A percentile compares a stretch with the other conserved stretches of the same genome.
These are phyloP conservation scores for Hyaloscypha hepaticicola DNA, from an alignment of 495 filamentous ascomycete genomes.

Conservation along the genomic window DNA sequence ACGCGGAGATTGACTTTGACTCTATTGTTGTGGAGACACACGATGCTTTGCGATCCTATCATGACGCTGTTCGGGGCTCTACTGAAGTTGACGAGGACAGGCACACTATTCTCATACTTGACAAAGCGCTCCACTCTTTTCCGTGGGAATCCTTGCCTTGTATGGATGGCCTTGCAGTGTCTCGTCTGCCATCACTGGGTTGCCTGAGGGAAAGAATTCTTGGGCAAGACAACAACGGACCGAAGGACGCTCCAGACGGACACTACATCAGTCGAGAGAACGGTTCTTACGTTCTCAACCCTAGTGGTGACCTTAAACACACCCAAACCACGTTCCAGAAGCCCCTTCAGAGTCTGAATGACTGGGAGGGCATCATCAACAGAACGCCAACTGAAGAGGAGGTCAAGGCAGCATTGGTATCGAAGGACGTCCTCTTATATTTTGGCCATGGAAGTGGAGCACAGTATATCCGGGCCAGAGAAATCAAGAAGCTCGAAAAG, in stretches of 20 bases:
- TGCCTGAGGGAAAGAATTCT: constrained; percentile 71
- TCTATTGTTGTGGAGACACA: constrained; percentile 79
- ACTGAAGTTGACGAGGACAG: constrained; percentile 35
- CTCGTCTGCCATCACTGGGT: constrained; percentile 78
- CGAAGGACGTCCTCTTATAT: constrained; percentile 74
- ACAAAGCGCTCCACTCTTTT: constrained; percentile 84
- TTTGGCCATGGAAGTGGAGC: constrained; percentile 96
- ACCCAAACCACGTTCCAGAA: constrained; percentile 73
- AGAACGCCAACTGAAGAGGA: constrained; percentile 74
- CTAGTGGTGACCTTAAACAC: constrained; percentile 72
- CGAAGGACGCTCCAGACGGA: constrained; percentile 36
- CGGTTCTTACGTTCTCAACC: constrained; percentile 88
- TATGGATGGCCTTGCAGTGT: constrained; percentile 74
- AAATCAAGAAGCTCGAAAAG: constrained; percentile 71
- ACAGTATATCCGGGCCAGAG: constrained; percentile 82
- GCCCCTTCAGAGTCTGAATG: constrained; percentile 49
- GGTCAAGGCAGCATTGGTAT: constrained; percentile 60
- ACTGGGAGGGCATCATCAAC: constrained; percentile 65
- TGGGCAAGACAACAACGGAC: constrained; percentile 42
- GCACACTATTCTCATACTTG: constrained; percentile 90
- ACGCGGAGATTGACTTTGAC: constrained; percentile 97
- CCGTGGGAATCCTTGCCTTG: constrained; percentile 96
- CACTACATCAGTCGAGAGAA: constrained; percentile 56
- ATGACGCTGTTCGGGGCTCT: constrained; percentile 49
- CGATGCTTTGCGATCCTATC: constrained; percentile 77